Conservation (phyloP, 352 stramenopile species). For the Elongisporangium undulatum region DNA sequence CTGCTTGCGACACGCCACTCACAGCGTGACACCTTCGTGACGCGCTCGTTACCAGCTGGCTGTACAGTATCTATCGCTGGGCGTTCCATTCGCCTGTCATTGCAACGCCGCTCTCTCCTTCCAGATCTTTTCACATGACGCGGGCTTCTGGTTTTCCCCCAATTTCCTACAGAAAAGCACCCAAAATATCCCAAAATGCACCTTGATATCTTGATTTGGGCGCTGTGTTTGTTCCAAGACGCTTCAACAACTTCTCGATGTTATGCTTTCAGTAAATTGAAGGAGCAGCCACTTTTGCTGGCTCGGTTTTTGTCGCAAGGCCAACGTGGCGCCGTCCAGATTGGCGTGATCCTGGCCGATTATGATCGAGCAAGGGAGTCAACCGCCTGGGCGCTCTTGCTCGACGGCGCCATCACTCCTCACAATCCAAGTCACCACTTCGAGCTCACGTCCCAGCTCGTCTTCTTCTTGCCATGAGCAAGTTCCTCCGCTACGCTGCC, state of each 20-base stretch:
- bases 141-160: no score
- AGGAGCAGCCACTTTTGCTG: background rate
- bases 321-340: background rate
- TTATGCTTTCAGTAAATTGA: background rate
- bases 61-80: background rate
- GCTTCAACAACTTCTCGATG: background rate
- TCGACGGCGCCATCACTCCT: background rate
- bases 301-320: background rate
- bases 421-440: constrained; percentile 24
- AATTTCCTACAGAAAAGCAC: no score
- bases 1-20: background rate
- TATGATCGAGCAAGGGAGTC: background rate
- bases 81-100: background rate
- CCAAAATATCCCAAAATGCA: no score
- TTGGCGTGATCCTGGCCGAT: background rate
- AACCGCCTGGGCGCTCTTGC: background rate
- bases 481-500: constrained; percentile 28
- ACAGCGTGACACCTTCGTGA: background rate
- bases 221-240: no score
- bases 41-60: background rate
- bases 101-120: background rate
- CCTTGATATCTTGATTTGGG: no score
- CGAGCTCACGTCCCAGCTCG: constrained; percentile 10
- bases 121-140: no score
- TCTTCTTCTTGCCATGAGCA: constrained; percentile 23